Conservation (phyloP, 495 filamentous ascomycete species). For the Aspergillus asperescens region DNA sequence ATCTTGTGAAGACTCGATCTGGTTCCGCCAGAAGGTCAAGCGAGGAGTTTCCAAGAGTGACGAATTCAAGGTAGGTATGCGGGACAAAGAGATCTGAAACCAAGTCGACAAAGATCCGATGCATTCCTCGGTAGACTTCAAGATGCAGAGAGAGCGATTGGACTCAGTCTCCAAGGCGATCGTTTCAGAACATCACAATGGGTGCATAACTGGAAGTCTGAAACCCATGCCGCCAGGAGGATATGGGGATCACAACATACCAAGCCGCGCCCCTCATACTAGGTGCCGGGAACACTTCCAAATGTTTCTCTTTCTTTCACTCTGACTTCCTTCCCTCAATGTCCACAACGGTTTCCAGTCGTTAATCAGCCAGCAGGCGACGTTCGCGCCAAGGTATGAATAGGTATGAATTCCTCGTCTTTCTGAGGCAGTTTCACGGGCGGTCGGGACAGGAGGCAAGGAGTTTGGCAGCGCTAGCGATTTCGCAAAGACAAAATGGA, state of each 20-base stretch:
- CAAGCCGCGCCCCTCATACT: conserved; percentile 20
- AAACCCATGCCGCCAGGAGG: conserved; percentile 6
- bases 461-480: conserved; percentile 8
- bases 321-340: not conserved
- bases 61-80: conserved; percentile 1
- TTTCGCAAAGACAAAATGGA: conserved; percentile 6
- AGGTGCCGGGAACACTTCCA: conserved; percentile 5
- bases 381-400: not conserved
- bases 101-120: conserved; percentile 9
- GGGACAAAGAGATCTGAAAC: conserved; percentile 11
- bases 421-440: not conserved
- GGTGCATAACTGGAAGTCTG: conserved; percentile 1
- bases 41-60: conserved; percentile 5
- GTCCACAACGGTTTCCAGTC: not conserved
- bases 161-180: conserved; percentile 1
- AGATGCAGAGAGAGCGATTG: not conserved
- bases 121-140: conserved; percentile 9
- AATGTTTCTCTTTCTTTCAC: not conserved
- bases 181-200: conserved; percentile 18
- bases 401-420: conserved; percentile 5
- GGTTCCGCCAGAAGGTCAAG: not conserved
- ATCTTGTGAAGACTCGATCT: conserved; percentile 1
- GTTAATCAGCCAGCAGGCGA: not conserved
- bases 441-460: conserved; percentile 12
- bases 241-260: conserved; percentile 17